phyloP scores from a whole-genome alignment of 768 basidiomycete species.

The Suillus weaverae region DNA sequence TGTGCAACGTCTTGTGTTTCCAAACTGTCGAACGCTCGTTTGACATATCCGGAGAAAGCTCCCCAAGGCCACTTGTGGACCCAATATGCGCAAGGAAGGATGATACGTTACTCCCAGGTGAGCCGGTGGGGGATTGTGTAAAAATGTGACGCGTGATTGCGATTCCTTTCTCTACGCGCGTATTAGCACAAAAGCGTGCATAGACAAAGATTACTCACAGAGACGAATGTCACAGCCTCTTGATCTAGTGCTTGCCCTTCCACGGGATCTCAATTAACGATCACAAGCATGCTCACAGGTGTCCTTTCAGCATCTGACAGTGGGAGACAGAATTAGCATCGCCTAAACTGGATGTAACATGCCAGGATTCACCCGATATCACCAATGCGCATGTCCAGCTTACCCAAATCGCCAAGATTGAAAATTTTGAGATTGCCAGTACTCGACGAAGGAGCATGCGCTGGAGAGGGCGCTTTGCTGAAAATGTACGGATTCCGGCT shows the following conservation, averaged over 20 bases:
- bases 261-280: constrained; percentile 74
- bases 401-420: constrained; percentile 12
- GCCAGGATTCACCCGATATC: constrained; percentile 53
- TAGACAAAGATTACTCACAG: neutral
- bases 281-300: constrained; percentile 57
- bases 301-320: constrained; percentile 13
- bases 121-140: constrained; percentile 61
- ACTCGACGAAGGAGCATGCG: constrained; percentile 48
- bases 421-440: constrained; percentile 49
- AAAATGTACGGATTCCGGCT: constrained; percentile 79
- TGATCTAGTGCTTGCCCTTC: constrained; percentile 59
- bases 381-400: constrained; percentile 46
- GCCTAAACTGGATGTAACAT: constrained; percentile 14
- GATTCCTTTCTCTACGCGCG: constrained; percentile 42
- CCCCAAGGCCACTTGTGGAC: constrained; percentile 30
- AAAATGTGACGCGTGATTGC: constrained; percentile 65
- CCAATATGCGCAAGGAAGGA: neutral
- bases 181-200: constrained; percentile 9
- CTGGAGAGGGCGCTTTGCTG: constrained; percentile 44
- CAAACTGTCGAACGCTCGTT: neutral
- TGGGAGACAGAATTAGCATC: neutral
- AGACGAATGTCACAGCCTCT: constrained; percentile 61
- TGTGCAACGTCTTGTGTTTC: constrained; percentile 33
- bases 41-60: constrained; percentile 9
- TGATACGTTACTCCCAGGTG: neutral